Evolutionary conservation across 192 early-diverging fungal genomes (phyloP), one percentile per base, ranked within the genome.

Genomic region (Coemansia sp.): DNA sequence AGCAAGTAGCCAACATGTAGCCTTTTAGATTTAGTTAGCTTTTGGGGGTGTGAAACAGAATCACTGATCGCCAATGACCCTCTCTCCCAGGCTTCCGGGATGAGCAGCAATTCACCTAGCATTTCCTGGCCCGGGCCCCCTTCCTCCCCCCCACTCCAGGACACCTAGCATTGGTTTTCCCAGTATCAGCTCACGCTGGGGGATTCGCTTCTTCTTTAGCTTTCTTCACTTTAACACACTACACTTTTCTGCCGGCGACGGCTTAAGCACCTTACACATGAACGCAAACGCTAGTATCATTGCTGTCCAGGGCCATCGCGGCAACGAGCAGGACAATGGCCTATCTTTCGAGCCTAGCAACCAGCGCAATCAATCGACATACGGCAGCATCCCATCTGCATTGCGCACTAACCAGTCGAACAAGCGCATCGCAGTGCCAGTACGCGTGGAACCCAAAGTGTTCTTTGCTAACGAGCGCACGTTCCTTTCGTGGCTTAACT

Each of bases 391-490:
- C 28, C 70, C 70, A 38, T 59, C 57, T 25, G 55, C 69, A 4
- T 22, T 66, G 26, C 69, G 66, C 62, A 52, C 62, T 47, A 62
- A 67, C 44, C 64, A 61, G 58, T 57, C 74, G 8, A 75, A 73
- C 48, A 91, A 87, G 77, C 88, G 91, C 19, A 90, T 92, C 56
- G 88, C 86, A 25, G 68, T 90, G 5, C 90, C 91, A 49, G 82
- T 89, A 30, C 85, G 89, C 7, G 84, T 93, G n/a, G 91, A 94
- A 47, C 92, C 92, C 59, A 97, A 97, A 64, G 90, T 95, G 12
- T 95, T 94, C 70, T 95, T 97, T 75, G 93, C 93, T 30, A 97
- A 97, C 69, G 94, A 96, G 77, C 85, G 94, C 21, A 96, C 94
- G 1, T 94, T 95, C 58, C 77, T 95, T 44, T 88, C 93, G 4